These are phyloP conservation scores for Calycina marina DNA, from an alignment of 2,329 filamentous ascomycete genomes.

Conservation along the genomic window DNA sequence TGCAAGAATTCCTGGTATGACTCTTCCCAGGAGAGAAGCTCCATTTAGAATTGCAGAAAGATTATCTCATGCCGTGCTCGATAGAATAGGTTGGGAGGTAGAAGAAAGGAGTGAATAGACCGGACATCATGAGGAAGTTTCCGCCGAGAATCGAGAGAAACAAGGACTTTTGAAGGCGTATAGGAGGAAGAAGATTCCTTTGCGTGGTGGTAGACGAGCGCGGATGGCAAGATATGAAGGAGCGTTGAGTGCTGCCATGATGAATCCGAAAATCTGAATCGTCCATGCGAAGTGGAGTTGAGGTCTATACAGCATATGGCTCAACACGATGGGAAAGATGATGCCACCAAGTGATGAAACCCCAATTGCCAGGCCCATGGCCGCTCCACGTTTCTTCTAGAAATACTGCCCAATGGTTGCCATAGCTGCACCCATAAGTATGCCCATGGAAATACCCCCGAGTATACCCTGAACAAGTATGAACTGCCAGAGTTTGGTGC, in stretches of 20 bases:
- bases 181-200: slow-evolving; percentile 30
- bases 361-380: slow-evolving; percentile 31
- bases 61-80: slow-evolving; percentile 12
- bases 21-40: slow-evolving; percentile 23
- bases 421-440: slow-evolving; percentile 26
- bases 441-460: slow-evolving; percentile 21
- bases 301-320: slow-evolving; percentile 29
- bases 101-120: slow-evolving; percentile 17
- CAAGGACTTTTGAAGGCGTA: slow-evolving; percentile 30
- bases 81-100: slow-evolving; percentile 22
- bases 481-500: slow-evolving; percentile 23
- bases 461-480: slow-evolving; percentile 22
- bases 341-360: slow-evolving; percentile 37
- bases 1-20: slow-evolving; percentile 22
- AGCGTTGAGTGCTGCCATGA: slow-evolving; percentile 24
- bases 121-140: slow-evolving; percentile 24
- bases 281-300: slow-evolving; percentile 21
- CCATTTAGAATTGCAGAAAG: slow-evolving; percentile 10
- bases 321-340: slow-evolving; percentile 44
- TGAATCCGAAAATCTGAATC: slow-evolving; percentile 16
- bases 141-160: slow-evolving; percentile 28
- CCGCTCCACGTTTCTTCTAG: slow-evolving; percentile 31
- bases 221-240: slow-evolving; percentile 34
- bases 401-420: slow-evolving; percentile 32
- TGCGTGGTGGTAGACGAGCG: slow-evolving; percentile 29